Evolutionary conservation across 1,139 yeast species (phyloP).

Genomic region (Torulaspora pretoriensis): DNA sequence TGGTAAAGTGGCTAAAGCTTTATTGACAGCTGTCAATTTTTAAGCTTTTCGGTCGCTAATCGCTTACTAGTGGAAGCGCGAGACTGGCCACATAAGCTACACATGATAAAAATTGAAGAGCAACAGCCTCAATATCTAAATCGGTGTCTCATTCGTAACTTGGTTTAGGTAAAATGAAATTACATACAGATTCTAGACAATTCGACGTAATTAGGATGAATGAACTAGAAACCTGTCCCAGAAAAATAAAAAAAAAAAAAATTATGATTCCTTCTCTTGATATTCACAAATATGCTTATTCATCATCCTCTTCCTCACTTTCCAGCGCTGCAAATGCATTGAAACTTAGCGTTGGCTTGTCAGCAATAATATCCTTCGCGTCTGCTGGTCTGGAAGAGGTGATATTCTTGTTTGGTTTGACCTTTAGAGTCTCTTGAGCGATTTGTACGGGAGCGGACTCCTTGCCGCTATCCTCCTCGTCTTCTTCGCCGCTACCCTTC

Average conservation of each 20-base stretch:
- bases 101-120: neutral
- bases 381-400: slow-evolving; percentile 72
- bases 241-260: slow-evolving; percentile 5
- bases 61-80: slow-evolving; percentile 1
- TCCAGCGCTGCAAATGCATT: slow-evolving; percentile 79
- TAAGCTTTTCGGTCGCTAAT: slow-evolving; percentile 10
- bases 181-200: neutral
- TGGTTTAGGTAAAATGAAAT: neutral
- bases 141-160: neutral
- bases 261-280: slow-evolving; percentile 5
- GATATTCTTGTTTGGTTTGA: slow-evolving; percentile 68
- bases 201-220: neutral
- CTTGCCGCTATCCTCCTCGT: slow-evolving; percentile 43
- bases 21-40: slow-evolving; percentile 1
- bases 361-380: slow-evolving; percentile 64
- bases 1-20: neutral
- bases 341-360: slow-evolving; percentile 59
- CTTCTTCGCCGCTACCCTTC: slow-evolving; percentile 48
- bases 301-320: slow-evolving; percentile 50
- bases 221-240: slow-evolving; percentile 1
- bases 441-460: slow-evolving; percentile 34
- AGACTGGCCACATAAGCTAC: neutral
- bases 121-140: neutral
- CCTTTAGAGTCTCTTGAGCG: slow-evolving; percentile 42
- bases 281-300: slow-evolving; percentile 9